Conservation (phyloP, 2,329 filamentous ascomycete species). For the Dactylellina drechsleri region DNA sequence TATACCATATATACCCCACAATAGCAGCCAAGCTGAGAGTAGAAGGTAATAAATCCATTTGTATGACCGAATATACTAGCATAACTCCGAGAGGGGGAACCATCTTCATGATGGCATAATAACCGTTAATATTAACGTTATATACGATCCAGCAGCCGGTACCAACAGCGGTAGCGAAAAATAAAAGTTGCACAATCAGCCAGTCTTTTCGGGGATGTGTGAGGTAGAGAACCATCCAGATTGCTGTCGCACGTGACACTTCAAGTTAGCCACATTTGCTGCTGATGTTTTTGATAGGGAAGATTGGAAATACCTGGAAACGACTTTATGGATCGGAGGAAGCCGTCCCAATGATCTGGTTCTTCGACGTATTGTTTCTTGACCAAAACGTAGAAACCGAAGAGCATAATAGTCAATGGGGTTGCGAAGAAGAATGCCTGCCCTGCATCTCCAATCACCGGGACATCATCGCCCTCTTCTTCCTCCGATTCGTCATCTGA, state of each 20-base stretch:
- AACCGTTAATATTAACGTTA: slow-evolving; percentile 80
- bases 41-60: slow-evolving; percentile 78
- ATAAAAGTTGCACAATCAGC: slow-evolving; percentile 69
- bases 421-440: slow-evolving; percentile 66
- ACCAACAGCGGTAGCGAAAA: slow-evolving; percentile 70
- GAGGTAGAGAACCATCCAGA: slow-evolving; percentile 68
- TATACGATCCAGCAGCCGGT: slow-evolving; percentile 83
- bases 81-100: slow-evolving; percentile 88
- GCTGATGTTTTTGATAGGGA: slow-evolving; percentile 1
- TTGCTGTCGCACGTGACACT: slow-evolving; percentile 63
- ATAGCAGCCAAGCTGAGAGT: slow-evolving; percentile 67
- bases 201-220: slow-evolving; percentile 66
- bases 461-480: slow-evolving; percentile 61
- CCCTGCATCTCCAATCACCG: slow-evolving; percentile 64
- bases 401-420: slow-evolving; percentile 76
- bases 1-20: slow-evolving; percentile 65
- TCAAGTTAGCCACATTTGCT: slow-evolving; percentile 3
- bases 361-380: slow-evolving; percentile 80
- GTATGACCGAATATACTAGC: slow-evolving; percentile 93
- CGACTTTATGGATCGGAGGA: slow-evolving; percentile 67
- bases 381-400: slow-evolving; percentile 81
- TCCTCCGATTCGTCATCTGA: slow-evolving; percentile 37
- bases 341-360: slow-evolving; percentile 70
- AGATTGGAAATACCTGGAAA: slow-evolving; percentile 65
- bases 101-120: slow-evolving; percentile 89